Conservation (phyloP, 2,329 filamentous ascomycete species). For the Trichoderma citrinoviride region DNA sequence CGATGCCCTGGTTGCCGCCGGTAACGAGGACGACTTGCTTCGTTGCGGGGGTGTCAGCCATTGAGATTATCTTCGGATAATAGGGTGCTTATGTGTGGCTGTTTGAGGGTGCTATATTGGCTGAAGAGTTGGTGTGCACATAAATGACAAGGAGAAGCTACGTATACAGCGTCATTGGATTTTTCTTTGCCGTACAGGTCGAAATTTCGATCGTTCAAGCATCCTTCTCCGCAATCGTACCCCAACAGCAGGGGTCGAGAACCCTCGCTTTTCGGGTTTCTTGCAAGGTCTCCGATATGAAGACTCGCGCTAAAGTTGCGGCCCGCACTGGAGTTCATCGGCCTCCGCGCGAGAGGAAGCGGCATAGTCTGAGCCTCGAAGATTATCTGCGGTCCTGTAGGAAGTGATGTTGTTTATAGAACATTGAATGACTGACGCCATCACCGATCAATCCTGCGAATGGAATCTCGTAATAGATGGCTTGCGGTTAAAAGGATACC, state of each 20-base stretch:
- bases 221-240: neutral
- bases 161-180: no score
- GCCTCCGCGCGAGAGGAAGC: neutral
- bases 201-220: no score
- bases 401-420: no score
- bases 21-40: constrained; percentile 14
- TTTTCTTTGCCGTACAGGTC: no score
- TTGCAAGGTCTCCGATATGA: neutral
- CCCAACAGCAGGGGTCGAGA: no score
- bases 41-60: neutral
- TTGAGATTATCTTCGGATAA: neutral
- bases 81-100: neutral
- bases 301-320: neutral
- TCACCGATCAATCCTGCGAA: neutral
- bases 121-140: neutral
- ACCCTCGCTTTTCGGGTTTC: no score
- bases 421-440: no score
- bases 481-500: no score
- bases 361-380: neutral
- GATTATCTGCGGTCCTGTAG: neutral
- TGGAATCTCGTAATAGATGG: neutral
- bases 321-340: neutral
- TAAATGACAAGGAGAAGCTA: no score
- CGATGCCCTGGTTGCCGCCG: constrained; percentile 8
- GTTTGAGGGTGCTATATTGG: neutral